These are phyloP conservation scores for Buxus sempervirens DNA, from an alignment of 164 flowering plant species.

Conservation along the genomic window DNA sequence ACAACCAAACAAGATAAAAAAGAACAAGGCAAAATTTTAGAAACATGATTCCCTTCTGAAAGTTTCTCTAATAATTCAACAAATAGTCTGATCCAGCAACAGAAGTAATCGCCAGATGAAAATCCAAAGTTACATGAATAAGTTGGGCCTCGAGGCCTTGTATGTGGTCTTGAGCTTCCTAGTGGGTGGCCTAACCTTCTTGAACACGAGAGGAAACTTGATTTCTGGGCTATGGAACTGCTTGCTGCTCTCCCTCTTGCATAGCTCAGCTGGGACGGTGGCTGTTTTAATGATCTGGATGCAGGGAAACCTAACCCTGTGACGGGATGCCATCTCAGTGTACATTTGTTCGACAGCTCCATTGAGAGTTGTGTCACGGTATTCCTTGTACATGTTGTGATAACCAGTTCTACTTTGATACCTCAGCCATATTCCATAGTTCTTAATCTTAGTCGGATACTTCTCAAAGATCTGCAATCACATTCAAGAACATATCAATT, in stretches of 20 bases:
- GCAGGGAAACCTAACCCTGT: conserved; percentile 10
- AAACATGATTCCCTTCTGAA: too few relatives aligned
- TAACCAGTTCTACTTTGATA: conserved; percentile 9
- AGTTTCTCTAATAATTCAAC: too few relatives aligned
- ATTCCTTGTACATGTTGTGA: neutral
- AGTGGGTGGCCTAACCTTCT: conserved; percentile 5
- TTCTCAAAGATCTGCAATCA: conserved; percentile 8
- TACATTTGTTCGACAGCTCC: conserved; percentile 11
- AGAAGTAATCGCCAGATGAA: too few relatives aligned
- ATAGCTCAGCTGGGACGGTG: conserved; percentile 3
- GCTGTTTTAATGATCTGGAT: conserved; percentile 9
- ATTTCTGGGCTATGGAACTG: neutral
- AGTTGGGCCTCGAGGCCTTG: conserved; percentile 9
- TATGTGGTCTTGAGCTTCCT: conserved; percentile 11
- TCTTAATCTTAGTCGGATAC: conserved; percentile 7
- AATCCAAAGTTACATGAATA: neutral
- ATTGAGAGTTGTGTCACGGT: conserved; percentile 2
- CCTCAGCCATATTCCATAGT: conserved; percentile 9
- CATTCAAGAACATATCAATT: too few relatives aligned
- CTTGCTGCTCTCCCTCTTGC: neutral
- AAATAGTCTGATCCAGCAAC: too few relatives aligned
- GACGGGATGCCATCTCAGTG: conserved; percentile 12
- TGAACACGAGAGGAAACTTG: conserved; percentile 1
- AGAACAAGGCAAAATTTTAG: too few relatives aligned
- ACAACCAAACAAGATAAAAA: too few relatives aligned